Percentiles rank a stretch among this genome's conserved stretches.
Evolutionary conservation across 495 filamentous ascomycete species (phyloP).

Genomic region (Rhypophila decipiens): DNA sequence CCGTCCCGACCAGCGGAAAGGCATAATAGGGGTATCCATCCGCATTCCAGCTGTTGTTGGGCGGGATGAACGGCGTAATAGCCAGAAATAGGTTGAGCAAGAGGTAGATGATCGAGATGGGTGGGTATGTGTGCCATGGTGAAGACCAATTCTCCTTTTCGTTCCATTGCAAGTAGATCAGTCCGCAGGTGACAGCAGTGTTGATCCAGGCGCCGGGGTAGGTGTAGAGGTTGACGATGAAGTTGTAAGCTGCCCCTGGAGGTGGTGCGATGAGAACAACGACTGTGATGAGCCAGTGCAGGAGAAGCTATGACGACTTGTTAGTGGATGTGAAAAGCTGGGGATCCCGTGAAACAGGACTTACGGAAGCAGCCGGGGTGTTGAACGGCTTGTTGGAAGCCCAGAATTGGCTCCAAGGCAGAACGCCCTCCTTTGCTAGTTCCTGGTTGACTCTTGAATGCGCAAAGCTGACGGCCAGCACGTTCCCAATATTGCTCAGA

Average conservation of each 20-base stretch:
- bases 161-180: conserved; percentile 36
- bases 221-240: conserved; percentile 45
- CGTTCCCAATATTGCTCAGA: conserved; percentile 57
- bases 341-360: no score
- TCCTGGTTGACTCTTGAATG: conserved; percentile 65
- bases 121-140: conserved; percentile 38
- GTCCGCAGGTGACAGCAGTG: conserved; percentile 48
- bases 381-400: conserved; percentile 41
- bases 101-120: conserved; percentile 41
- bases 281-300: conserved; percentile 45
- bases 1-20: conserved; percentile 46
- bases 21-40: conserved; percentile 47
- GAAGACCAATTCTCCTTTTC: conserved; percentile 38
- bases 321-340: conserved; percentile 41
- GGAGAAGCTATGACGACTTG: conserved; percentile 40
- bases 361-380: conserved; percentile 37
- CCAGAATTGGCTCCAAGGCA: conserved; percentile 52
- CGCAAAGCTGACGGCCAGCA: conserved; percentile 37
- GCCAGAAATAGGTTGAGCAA: conserved; percentile 45
- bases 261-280: conserved; percentile 45
- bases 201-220: conserved; percentile 50
- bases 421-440: conserved; percentile 58
- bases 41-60: conserved; percentile 42
- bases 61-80: conserved; percentile 46
- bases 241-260: conserved; percentile 38